Percentiles rank a stretch among this genome's conserved stretches.
phyloP scores from a whole-genome alignment of 352 stramenopile species.

The Hyaloperonospora brassicae region DNA sequence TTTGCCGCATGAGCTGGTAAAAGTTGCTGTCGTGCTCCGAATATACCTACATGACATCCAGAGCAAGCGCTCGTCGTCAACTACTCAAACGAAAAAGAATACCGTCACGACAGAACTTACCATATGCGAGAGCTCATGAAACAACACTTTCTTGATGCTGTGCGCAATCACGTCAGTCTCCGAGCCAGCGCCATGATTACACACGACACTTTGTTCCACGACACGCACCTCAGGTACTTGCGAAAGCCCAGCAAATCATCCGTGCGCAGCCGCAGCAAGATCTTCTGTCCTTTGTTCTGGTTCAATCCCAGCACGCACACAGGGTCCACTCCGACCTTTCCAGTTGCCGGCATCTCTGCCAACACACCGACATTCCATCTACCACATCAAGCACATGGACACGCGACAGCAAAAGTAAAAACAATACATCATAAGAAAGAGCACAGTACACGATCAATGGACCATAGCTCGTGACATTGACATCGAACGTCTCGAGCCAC shows the following conservation, averaged over 20 bases:
- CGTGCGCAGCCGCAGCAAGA: slow-evolving; percentile 89
- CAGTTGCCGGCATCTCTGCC: slow-evolving; percentile 86
- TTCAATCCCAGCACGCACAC: slow-evolving; percentile 91
- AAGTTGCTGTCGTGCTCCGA: slow-evolving; percentile 77
- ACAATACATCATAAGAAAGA: background rate
- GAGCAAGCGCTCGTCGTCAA: background rate
- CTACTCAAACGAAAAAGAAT: background rate
- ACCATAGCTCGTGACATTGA: background rate
- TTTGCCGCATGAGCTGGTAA: slow-evolving; percentile 72
- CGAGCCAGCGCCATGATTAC: background rate
- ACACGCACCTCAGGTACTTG: slow-evolving; percentile 66
- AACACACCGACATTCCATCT: slow-evolving; percentile 84
- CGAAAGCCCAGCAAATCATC: slow-evolving; percentile 91
- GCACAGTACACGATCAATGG: background rate
- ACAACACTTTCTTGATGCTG: slow-evolving; percentile 91
- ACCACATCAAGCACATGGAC: slow-evolving; percentile 52
- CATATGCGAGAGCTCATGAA: slow-evolving; percentile 92
- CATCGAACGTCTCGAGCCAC: background rate
- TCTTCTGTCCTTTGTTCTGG: slow-evolving; percentile 92
- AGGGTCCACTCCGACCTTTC: slow-evolving; percentile 83
- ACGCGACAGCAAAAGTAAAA: slow-evolving; percentile 44
- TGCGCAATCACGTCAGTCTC: background rate
- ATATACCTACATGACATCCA: slow-evolving; percentile 36
- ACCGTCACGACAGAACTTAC: slow-evolving; percentile 27
- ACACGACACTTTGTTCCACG: background rate